Evolutionary conservation across 2,329 filamentous ascomycete genomes (phyloP).

Genomic region (Akanthomyces uredinophilus): DNA sequence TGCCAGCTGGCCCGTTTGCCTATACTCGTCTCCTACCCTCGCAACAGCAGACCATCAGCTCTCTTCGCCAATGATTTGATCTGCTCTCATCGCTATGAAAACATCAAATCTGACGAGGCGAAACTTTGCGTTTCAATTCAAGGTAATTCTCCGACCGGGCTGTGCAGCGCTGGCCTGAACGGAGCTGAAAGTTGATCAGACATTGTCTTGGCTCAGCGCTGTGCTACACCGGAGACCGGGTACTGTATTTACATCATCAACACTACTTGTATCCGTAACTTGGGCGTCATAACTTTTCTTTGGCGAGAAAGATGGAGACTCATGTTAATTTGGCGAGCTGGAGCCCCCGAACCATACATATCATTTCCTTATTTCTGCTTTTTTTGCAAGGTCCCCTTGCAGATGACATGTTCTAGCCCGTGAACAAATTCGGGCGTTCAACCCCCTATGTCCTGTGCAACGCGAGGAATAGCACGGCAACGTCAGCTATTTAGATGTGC

Average conservation of each 20-base stretch:
- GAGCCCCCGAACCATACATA: background rate
- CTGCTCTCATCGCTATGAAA: background rate
- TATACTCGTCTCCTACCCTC: background rate
- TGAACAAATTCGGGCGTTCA: too few species aligned
- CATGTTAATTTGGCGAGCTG: background rate
- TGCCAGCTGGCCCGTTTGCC: too few species aligned
- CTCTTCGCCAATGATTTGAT: background rate
- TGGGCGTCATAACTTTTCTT: background rate
- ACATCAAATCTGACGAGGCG: background rate
- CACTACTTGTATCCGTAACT: too few species aligned
- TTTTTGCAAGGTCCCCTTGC: too few species aligned
- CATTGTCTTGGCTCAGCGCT: background rate
- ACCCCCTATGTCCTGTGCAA: too few species aligned
- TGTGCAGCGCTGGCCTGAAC: too few species aligned
- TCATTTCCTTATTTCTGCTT: too few species aligned
- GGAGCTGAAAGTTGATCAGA: background rate
- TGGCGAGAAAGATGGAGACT: background rate
- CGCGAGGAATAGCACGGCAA: too few species aligned
- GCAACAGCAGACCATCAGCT: background rate
- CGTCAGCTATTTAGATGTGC: background rate
- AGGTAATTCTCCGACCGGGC: background rate
- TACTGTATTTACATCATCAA: too few species aligned
- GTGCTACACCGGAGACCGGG: too few species aligned
- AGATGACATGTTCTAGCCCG: too few species aligned
- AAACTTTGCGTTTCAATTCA: background rate